Percentiles rank a stretch among this genome's conserved stretches.
These are phyloP conservation scores for Termitomyces sp. DNA, from an alignment of 768 basidiomycete genomes.

Conservation along the genomic window DNA sequence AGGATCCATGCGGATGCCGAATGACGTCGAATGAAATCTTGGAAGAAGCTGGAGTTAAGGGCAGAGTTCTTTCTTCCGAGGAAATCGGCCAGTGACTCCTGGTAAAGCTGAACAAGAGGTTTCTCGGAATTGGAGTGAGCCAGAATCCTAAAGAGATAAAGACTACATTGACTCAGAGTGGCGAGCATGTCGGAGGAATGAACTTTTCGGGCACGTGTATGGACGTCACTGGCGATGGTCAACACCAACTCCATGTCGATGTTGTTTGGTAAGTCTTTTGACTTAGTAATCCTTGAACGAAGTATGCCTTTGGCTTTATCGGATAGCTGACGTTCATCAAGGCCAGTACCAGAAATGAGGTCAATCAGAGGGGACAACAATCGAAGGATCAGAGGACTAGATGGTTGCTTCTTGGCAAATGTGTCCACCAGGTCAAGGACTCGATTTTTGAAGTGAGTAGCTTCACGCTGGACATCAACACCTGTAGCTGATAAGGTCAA, in stretches of 20 bases:
- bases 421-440: slow-evolving; percentile 93
- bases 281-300: slow-evolving; percentile 66
- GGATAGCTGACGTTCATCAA: slow-evolving; percentile 84
- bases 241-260: slow-evolving; percentile 41
- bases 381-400: slow-evolving; percentile 64
- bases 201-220: slow-evolving; percentile 66
- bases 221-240: slow-evolving; percentile 58
- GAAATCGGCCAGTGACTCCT: slow-evolving; percentile 69
- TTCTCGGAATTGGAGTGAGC: slow-evolving; percentile 40
- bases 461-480: slow-evolving; percentile 76
- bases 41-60: slow-evolving; percentile 72
- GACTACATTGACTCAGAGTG: slow-evolving; percentile 63
- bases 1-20: slow-evolving; percentile 65
- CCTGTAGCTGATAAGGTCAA: slow-evolving; percentile 31
- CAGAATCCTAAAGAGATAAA: slow-evolving; percentile 62
- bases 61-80: slow-evolving; percentile 77
- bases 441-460: slow-evolving; percentile 94
- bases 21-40: slow-evolving; percentile 69
- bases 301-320: slow-evolving; percentile 86
- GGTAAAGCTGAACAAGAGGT: slow-evolving; percentile 53
- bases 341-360: slow-evolving; percentile 59
- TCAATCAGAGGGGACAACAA: slow-evolving; percentile 77
- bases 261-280: slow-evolving; percentile 60
- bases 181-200: slow-evolving; percentile 60
- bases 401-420: slow-evolving; percentile 73